Base-by-base conservation (phyloP, 306 rosid species). In the Dalbergia cultrata region DNA sequence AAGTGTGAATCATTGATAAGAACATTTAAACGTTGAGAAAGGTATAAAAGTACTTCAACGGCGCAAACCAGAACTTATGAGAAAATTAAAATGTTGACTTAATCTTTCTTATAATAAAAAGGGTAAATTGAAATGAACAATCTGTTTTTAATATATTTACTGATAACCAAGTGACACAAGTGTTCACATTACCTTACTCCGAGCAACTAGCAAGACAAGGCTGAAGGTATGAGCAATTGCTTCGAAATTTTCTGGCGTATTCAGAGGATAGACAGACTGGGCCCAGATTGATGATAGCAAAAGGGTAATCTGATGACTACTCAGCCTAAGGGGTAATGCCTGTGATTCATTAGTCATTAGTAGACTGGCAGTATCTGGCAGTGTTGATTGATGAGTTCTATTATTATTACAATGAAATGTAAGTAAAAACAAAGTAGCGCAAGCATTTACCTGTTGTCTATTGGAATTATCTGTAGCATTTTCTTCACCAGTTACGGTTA, bases 201-300 rank as follows among this genome's bases (percentile, higher is more conserved):
- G 88, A 73, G 97, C 94, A 85, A 93, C 94, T 79, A 95, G 90
- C 87, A 90, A 85, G 82, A 93, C 89, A 70, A 95, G 95, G 88
- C 98, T 86, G 84, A 87, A 90, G 21, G 98, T 93, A 83, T 95
- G 99, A 77, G 99, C 91, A 26, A 95, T 93, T 84, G 97, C 99
- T 91, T 91, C 97, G 86, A 89, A 95, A 80, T 88, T 95, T 86
- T 83, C 93, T 50, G 99, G 94, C 64, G 84, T 77, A 80, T 95
- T 95, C 68, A 80, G 77, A 58, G 97, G 90, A 77, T 96, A 90
- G 72, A 91, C 17, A 77, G 97, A 88, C 85, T 95, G 99, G 26
- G 80, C 98, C 90, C 90, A 91, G 85, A 95, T 85, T 78, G 99
- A 95, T 67, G 95, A 95, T 52, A 95, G 90, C 87, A 95, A 79